A percentile compares a stretch with the other conserved stretches of the same genome.
Conservation (phyloP, 768 basidiomycete genomes). For the Lentinula sp. region DNA sequence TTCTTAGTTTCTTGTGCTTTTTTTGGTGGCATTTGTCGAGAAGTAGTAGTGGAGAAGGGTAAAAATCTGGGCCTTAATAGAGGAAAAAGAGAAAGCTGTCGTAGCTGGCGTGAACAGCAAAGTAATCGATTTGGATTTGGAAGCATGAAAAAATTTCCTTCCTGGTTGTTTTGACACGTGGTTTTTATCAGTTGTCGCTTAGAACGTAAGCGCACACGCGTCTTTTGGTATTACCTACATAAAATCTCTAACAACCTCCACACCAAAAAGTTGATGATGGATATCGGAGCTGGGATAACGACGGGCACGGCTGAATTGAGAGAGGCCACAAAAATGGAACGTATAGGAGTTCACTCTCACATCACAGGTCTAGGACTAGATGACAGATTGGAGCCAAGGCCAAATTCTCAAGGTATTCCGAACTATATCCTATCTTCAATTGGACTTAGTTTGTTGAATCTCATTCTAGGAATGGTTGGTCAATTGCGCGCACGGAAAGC, state of each 20-base stretch:
- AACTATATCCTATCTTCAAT: neutral
- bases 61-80: conserved; percentile 10
- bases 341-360: conserved; percentile 91
- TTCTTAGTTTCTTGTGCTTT: conserved; percentile 84
- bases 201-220: neutral
- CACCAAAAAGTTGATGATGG: neutral
- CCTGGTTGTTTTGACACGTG: neutral
- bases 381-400: conserved; percentile 83
- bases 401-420: conserved; percentile 52
- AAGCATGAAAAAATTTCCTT: neutral
- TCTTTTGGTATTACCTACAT: neutral
- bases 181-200: neutral
- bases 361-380: conserved; percentile 94
- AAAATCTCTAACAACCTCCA: neutral
- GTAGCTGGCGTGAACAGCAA: conserved; percentile 1
- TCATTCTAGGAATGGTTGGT: conserved; percentile 81
- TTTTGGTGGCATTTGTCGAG: conserved; percentile 82
- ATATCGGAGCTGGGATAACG: conserved; percentile 51
- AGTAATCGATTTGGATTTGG: conserved; percentile 1
- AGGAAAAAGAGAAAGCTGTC: neutral
- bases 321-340: conserved; percentile 91
- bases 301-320: conserved; percentile 76
- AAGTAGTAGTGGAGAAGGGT: conserved; percentile 30
- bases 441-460: neutral
- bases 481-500: conserved; percentile 96